Percentiles rank a stretch among this genome's conserved stretches.
Conservation (phyloP, 331 rosid genomes). For the Acacia concinna region DNA sequence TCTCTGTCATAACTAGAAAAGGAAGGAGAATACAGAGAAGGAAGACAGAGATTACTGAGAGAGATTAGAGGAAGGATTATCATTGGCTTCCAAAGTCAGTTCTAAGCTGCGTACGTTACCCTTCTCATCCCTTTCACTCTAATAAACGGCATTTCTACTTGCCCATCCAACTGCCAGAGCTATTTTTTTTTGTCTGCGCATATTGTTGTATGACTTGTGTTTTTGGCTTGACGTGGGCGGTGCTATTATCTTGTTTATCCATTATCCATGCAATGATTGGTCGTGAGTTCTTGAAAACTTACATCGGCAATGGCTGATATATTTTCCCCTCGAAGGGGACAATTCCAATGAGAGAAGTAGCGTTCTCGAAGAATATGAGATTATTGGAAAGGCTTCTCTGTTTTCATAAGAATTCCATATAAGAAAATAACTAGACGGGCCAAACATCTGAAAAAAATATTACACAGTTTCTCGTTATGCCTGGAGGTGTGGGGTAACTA, state of each 20-base stretch:
- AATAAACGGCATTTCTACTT: neutral
- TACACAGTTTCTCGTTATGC: neutral
- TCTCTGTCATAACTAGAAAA: neutral
- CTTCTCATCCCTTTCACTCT: neutral
- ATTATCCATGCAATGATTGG: neutral
- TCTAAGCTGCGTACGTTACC: constrained; percentile 5
- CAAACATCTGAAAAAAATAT: neutral
- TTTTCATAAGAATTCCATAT: neutral
- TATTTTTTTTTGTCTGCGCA: neutral
- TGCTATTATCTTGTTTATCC: neutral
- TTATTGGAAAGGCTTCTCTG: neutral
- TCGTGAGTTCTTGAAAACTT: neutral
- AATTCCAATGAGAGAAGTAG: neutral
- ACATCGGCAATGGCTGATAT: neutral
- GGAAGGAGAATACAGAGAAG: neutral
- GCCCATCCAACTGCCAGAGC: neutral
- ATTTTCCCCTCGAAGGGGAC: neutral
- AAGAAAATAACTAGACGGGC: neutral
- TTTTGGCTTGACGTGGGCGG: neutral
- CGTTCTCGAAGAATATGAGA: neutral
- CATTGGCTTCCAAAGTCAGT: neutral
- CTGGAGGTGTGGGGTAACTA: neutral
- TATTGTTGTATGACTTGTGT: neutral
- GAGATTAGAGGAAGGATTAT: neutral
- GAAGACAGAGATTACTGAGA: neutral